Evolutionary conservation across 371 early-diverging fungal genomes (phyloP), one percentile per base, ranked within the genome.

Genomic region (Syncephalastrum monosporum): DNA sequence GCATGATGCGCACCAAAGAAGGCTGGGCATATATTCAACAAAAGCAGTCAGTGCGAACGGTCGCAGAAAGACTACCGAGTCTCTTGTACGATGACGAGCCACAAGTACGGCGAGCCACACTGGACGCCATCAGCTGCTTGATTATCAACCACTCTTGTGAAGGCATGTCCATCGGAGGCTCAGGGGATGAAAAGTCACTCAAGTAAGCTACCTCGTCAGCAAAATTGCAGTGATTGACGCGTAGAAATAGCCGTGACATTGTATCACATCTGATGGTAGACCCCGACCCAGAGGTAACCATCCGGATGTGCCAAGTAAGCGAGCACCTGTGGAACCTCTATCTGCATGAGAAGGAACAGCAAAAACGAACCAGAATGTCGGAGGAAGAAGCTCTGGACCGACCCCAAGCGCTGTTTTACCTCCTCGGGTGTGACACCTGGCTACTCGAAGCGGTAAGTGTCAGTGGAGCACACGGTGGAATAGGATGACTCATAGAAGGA

Each of bases 81-180:
- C 55, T 85, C 47, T 61, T 84, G 27, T 73, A 76, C 54, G 86
- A 86, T 50, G 60, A 77, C 4, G 86, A 84, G 44, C 83, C 86
- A 0, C 77, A 83, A 69, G 86, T 85, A 3, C 71, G 84, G 50
- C 70, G 86, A 46, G 81, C 84, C 6, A 71, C 79, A 4, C 55
- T 85, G 53, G 84, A 84, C 51, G 74, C 80, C 2, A 81, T 86
- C 59, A 60, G 63, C 24, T 83, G 83, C 53, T 53, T 84, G 17
- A 74, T 82, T 27, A 58, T 57, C 12, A 72, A 85, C 42, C 69
- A 81, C 52, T 69, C 74, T 8, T 73, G 74, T 44, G 68, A 74
- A 56, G 70, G 75, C 21, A 64, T 75, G 65, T 14, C 24, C 0
- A 61, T 76, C 54, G 63, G 63, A 25, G 44, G 51, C 2, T 56